Conservation (phyloP, 1,284 basidiomycete species). For the Moniliella sp. region DNA sequence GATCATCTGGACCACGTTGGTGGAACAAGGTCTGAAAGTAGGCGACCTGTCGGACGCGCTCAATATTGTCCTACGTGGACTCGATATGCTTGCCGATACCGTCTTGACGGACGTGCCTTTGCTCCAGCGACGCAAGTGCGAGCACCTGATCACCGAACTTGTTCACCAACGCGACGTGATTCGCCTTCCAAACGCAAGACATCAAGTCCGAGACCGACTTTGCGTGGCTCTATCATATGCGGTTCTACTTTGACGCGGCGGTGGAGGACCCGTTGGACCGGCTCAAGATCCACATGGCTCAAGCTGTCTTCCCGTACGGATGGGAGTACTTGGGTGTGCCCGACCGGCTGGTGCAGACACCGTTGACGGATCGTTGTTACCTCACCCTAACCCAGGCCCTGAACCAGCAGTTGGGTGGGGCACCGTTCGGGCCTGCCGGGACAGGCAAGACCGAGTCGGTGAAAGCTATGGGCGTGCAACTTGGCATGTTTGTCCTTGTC, state of each 20-base stretch:
- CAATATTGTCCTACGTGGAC: conserved; percentile 54
- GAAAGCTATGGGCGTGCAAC: conserved; percentile 87
- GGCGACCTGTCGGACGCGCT: conserved; percentile 51
- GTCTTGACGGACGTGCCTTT: conserved; percentile 70
- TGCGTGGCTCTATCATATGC: conserved; percentile 92
- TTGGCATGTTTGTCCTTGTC: conserved; percentile 88
- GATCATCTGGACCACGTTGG: conserved; percentile 71
- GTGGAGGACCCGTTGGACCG: conserved; percentile 57
- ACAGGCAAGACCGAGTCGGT: conserved; percentile 99
- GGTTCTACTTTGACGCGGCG: conserved; percentile 65
- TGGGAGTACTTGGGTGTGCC: conserved; percentile 96
- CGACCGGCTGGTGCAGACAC: conserved; percentile 90
- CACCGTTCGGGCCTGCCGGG: conserved; percentile 92
- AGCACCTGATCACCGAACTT: conserved; percentile 93
- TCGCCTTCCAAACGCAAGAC: conserved; percentile 49
- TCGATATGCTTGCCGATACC: conserved; percentile 87
- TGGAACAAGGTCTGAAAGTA: conserved; percentile 51
- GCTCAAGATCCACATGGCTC: conserved; percentile 54
- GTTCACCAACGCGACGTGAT: conserved; percentile 92
- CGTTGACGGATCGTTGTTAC: conserved; percentile 90
- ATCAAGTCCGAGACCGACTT: conserved; percentile 59
- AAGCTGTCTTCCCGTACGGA: conserved; percentile 83
- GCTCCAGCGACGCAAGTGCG: conserved; percentile 82
- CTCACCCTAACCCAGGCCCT: conserved; percentile 87
- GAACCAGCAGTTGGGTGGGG: conserved; percentile 77